A percentile compares a stretch with the other conserved stretches of the same genome.
These are phyloP conservation scores for Coprinopsis marcescibilis DNA, from an alignment of 768 basidiomycete genomes.

Conservation along the genomic window DNA sequence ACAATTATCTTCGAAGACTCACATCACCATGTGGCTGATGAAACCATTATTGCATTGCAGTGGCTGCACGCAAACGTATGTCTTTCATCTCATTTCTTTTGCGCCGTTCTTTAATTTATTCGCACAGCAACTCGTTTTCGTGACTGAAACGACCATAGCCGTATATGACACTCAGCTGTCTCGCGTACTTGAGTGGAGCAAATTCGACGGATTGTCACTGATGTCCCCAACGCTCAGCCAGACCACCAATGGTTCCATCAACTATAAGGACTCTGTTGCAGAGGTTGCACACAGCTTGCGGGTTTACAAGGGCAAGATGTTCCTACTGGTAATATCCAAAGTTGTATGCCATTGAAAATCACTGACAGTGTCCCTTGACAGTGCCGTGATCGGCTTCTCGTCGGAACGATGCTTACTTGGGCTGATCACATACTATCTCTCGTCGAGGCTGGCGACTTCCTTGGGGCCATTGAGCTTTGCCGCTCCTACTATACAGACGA, in stretches of 20 bases:
- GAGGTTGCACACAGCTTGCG: slow-evolving; percentile 68
- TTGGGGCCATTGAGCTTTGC: slow-evolving; percentile 83
- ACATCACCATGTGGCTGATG: slow-evolving; percentile 54
- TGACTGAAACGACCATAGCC: slow-evolving; percentile 53
- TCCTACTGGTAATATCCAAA: slow-evolving; percentile 64
- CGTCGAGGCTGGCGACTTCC: slow-evolving; percentile 83
- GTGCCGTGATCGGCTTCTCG: slow-evolving; percentile 57
- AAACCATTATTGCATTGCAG: slow-evolving; percentile 65
- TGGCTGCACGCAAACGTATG: slow-evolving; percentile 89
- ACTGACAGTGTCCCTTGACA: not conserved
- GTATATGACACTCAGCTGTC: slow-evolving; percentile 62
- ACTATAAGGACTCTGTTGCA: slow-evolving; percentile 43
- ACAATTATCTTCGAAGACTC: slow-evolving; percentile 57
- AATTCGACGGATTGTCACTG: slow-evolving; percentile 51
- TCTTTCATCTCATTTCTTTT: slow-evolving; percentile 21
- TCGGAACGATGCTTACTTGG: slow-evolving; percentile 89
- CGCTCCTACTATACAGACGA: slow-evolving; percentile 75
- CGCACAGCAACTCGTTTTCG: slow-evolving; percentile 59
- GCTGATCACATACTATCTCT: slow-evolving; percentile 84
- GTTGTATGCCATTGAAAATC: not conserved
- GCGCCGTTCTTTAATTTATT: slow-evolving; percentile 4
- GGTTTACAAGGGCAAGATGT: slow-evolving; percentile 86
- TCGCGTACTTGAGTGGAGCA: slow-evolving; percentile 56
- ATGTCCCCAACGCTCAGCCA: slow-evolving; percentile 46
- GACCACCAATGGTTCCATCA: slow-evolving; percentile 39